Evolutionary conservation across 2,329 filamentous ascomycete species (phyloP).

Genomic region (Fusarium sp.): DNA sequence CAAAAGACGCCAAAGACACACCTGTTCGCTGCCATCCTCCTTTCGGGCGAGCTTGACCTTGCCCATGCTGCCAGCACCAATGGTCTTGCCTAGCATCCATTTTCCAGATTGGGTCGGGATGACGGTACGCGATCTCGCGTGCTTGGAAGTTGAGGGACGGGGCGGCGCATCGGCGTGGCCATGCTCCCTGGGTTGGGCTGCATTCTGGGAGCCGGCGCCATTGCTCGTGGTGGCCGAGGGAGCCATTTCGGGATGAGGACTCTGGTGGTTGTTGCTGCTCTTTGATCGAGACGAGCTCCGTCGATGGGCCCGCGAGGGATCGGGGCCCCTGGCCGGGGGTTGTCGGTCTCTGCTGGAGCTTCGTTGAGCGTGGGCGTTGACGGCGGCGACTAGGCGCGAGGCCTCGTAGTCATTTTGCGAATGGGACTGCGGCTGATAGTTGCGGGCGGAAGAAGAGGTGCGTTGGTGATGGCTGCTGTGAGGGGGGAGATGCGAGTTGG

Average conservation of each 20-base stretch:
- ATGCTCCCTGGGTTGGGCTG: constrained; percentile 58
- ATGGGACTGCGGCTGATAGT: constrained; percentile 57
- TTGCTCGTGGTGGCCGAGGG: constrained; percentile 65
- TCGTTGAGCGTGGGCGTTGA: constrained; percentile 63
- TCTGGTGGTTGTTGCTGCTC: constrained; percentile 49
- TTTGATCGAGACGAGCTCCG: constrained; percentile 64
- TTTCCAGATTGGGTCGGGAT: constrained; percentile 92
- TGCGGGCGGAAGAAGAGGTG: constrained; percentile 54
- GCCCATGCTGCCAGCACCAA: constrained; percentile 98
- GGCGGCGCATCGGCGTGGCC: constrained; percentile 51
- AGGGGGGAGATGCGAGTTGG: constrained; percentile 41
- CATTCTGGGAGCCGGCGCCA: constrained; percentile 63
- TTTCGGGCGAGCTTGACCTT: constrained; percentile 97
- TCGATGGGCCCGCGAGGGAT: constrained; percentile 60
- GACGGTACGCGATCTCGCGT: constrained; percentile 76
- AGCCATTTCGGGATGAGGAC: constrained; percentile 60
- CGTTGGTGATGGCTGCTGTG: constrained; percentile 51
- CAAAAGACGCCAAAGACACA: constrained; percentile 55
- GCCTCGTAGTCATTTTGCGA: constrained; percentile 80
- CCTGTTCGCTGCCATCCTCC: constrained; percentile 90
- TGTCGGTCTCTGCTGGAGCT: constrained; percentile 73
- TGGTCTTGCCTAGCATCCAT: constrained; percentile 96
- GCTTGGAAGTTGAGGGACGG: constrained; percentile 57
- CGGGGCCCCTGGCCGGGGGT: constrained; percentile 64
- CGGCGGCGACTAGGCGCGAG: constrained; percentile 69